Evolutionary conservation across 192 early-diverging fungal species (phyloP), one percentile per base, ranked within the genome.

Genomic region (Pilobolus umbonatus): DNA sequence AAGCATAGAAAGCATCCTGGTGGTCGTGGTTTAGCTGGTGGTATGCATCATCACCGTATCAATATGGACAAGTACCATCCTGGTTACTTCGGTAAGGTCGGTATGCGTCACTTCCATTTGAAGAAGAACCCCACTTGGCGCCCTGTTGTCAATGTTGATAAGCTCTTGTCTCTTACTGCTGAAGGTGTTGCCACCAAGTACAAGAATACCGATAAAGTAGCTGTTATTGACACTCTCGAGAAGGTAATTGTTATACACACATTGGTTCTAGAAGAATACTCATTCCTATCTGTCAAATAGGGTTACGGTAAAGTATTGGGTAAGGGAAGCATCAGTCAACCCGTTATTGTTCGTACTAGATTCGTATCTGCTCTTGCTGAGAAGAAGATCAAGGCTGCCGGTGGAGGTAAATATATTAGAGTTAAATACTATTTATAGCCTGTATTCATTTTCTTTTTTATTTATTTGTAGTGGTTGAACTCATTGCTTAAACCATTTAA

Each of bases 21-120:
- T 77, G 95, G 94, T 88, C 88, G 96, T 78, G 96, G 96, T 99
- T 81, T 96, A 72, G 96, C 96, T 78, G 95, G 96, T 90, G 96
- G 96, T 86, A 88, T 90, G 79, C 94, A 97, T 81, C 96, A 99
- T 80, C 94, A 99, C 86, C 88, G 95, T 70, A 97, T 96, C 80
- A 94, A 96, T 85, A 94, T 99, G 90, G 96, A 99, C 83, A 99
- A 93, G 88, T 97, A 93, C 89, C 96, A 99, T 84, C 96, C 96
- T 66, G 96, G 96, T 77, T 99, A 99, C 92, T 99, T 95, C 71
- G 96, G 96, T 82, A 97, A 99, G 84, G 95, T 99, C 80, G 96
- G 96, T 94, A 96, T 96, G 96, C 90, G 96, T 69, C 85, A 92
- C 80, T 97, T 93, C 92, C 95, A 97, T 87, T 80, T 87, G 88